Evolutionary conservation across 441 rosid genomes (phyloP).

Genomic region (Codiaeum variegatum): DNA sequence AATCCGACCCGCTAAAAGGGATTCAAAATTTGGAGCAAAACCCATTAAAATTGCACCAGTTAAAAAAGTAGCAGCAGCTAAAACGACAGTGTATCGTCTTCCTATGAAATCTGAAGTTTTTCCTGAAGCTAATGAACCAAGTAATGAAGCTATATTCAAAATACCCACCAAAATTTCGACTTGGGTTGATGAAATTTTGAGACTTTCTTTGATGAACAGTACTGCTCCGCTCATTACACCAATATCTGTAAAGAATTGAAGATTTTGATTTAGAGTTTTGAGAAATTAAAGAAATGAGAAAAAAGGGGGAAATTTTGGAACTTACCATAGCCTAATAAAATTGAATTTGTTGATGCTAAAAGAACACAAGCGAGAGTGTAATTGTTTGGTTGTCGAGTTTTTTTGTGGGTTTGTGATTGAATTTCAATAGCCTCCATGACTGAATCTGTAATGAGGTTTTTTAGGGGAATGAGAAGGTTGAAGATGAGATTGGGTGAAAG

Average conservation of each 20-base stretch:
- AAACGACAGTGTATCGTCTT: conserved; percentile 46
- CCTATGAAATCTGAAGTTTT: conserved; percentile 56
- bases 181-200: conserved; percentile 34
- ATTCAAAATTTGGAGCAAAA: conserved; percentile 37
- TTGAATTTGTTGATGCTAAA: conserved; percentile 52
- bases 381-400: conserved; percentile 28
- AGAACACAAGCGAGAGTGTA: conserved; percentile 41
- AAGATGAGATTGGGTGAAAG: neutral
- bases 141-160: conserved; percentile 42
- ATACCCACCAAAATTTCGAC: conserved; percentile 46
- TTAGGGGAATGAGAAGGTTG: neutral
- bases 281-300: too few relatives aligned
- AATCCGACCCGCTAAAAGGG: conserved; percentile 44
- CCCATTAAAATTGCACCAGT: conserved; percentile 56
- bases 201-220: conserved; percentile 34
- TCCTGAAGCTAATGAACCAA: conserved; percentile 54
- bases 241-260: conserved; percentile 33
- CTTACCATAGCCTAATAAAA: conserved; percentile 58
- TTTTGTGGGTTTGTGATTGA: conserved; percentile 2
- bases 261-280: neutral
- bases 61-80: conserved; percentile 47
- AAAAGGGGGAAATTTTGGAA: neutral
- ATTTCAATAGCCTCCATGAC: conserved; percentile 15
- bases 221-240: conserved; percentile 65
- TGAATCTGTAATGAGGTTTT: neutral